phyloP scores from a whole-genome alignment of 2,329 filamentous ascomycete genomes.

The Furcasterigmium furcatum region DNA sequence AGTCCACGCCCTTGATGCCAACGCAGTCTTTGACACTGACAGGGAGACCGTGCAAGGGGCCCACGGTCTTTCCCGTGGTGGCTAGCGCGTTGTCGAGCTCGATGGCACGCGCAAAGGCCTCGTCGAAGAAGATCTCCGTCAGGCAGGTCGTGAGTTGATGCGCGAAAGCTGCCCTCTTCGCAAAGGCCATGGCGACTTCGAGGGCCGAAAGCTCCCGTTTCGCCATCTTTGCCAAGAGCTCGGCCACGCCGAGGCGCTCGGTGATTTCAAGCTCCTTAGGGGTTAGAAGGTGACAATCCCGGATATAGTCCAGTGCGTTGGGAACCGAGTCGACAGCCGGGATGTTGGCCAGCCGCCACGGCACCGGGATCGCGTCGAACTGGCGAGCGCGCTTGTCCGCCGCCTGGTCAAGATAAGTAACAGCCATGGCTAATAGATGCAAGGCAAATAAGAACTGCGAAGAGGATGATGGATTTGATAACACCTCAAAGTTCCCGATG shows the following conservation, averaged over 20 bases:
- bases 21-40: conserved; percentile 18
- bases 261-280: conserved; percentile 33
- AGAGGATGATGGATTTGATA: too few species aligned
- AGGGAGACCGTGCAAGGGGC: conserved; percentile 39
- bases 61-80: conserved; percentile 32
- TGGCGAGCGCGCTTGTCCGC: not conserved
- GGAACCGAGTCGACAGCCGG: not conserved
- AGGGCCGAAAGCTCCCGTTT: conserved; percentile 28
- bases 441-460: too few species aligned
- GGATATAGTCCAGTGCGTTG: conserved; percentile 5
- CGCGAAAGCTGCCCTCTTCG: conserved; percentile 44
- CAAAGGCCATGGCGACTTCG: conserved; percentile 34
- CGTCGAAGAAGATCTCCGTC: conserved; percentile 26
- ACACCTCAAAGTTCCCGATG: too few species aligned
- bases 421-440: not conserved
- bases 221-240: conserved; percentile 21
- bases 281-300: conserved; percentile 23
- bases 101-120: conserved; percentile 31
- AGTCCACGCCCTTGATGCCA: conserved; percentile 37
- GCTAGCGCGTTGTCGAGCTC: conserved; percentile 38
- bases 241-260: conserved; percentile 23
- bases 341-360: conserved; percentile 4
- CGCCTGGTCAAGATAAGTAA: not conserved
- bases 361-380: not conserved
- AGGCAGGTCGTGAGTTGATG: conserved; percentile 34